phyloP scores from a whole-genome alignment of 352 stramenopile genomes.

The Peronospora farinosa region DNA sequence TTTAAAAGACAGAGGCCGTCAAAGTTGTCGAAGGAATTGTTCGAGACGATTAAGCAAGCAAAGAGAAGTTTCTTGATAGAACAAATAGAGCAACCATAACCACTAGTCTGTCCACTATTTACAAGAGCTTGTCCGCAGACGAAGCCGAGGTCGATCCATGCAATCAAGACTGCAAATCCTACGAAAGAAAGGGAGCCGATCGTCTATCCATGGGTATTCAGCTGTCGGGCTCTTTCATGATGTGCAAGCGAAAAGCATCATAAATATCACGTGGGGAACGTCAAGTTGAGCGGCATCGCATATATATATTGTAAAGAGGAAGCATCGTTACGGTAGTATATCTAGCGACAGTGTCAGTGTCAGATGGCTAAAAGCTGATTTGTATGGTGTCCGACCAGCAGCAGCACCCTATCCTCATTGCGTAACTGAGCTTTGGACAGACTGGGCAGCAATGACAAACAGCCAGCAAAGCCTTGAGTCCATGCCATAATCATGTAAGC shows the following conservation, averaged over 20 bases:
- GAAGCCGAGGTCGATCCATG: not conserved
- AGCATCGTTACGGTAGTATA: conserved; percentile 9
- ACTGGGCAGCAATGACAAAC: conserved; percentile 25
- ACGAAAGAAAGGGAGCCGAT: conserved; percentile 21
- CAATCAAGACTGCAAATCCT: conserved; percentile 16
- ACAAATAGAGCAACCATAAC: too few relatives aligned
- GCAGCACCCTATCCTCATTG: not conserved
- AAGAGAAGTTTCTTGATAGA: not conserved
- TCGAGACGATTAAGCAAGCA: conserved; percentile 3
- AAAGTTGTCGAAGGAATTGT: conserved; percentile 3
- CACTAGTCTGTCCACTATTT: not conserved
- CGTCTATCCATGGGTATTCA: conserved; percentile 26
- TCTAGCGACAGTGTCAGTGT: conserved; percentile 15
- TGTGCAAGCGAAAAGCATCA: conserved; percentile 14
- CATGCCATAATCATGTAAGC: conserved; percentile 28
- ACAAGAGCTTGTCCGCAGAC: conserved; percentile 18
- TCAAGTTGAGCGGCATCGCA: conserved; percentile 29
- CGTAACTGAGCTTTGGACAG: conserved; percentile 3
- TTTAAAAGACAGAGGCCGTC: not conserved
- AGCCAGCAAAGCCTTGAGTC: conserved; percentile 17
- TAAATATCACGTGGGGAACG: conserved; percentile 13
- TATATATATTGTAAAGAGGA: conserved; percentile 3
- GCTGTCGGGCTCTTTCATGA: conserved; percentile 12
- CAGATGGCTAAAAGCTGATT: conserved; percentile 22
- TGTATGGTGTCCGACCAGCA: conserved; percentile 14